These are phyloP conservation scores for Colletotrichum falcatum DNA, from an alignment of 2,329 filamentous ascomycete species.

Conservation along the genomic window DNA sequence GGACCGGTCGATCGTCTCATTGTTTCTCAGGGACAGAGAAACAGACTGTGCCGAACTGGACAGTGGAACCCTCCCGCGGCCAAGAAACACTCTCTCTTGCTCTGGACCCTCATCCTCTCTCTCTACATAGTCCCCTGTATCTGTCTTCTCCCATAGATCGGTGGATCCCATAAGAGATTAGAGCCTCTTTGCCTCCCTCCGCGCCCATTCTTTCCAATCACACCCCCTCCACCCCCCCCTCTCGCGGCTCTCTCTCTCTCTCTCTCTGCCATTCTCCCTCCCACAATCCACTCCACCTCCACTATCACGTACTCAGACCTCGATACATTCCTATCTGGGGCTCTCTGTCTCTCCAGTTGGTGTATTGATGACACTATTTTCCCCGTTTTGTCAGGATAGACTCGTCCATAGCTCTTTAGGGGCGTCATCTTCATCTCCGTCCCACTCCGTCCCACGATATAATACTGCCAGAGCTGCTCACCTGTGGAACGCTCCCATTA, in stretches of 20 bases:
- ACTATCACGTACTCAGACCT: conserved; percentile 42
- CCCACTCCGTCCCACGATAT: conserved; percentile 55
- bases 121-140: conserved; percentile 1
- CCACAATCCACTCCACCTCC: conserved; percentile 33
- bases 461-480: conserved; percentile 56
- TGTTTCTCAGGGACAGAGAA: conserved; percentile 43
- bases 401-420: conserved; percentile 33
- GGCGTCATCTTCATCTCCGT: conserved; percentile 47
- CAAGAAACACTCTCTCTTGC: conserved; percentile 28
- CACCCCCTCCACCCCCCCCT: conserved; percentile 28
- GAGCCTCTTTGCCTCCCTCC: conserved; percentile 39
- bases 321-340: conserved; percentile 51
- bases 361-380: conserved; percentile 43
- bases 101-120: conserved; percentile 3
- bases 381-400: conserved; percentile 40
- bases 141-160: conserved; percentile 1
- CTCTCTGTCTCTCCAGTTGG: conserved; percentile 51
- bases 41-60: conserved; percentile 39
- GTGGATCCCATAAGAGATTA: conserved; percentile 39
- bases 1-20: conserved; percentile 40
- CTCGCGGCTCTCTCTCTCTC: conserved; percentile 14
- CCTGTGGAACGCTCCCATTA: conserved; percentile 44
- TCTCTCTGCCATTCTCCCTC: conserved; percentile 19
- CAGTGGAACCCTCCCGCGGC: conserved; percentile 27
- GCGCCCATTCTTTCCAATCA: conserved; percentile 25